Conservation (phyloP, 78 protist species). For the Corallochytrium limacisporum region DNA sequence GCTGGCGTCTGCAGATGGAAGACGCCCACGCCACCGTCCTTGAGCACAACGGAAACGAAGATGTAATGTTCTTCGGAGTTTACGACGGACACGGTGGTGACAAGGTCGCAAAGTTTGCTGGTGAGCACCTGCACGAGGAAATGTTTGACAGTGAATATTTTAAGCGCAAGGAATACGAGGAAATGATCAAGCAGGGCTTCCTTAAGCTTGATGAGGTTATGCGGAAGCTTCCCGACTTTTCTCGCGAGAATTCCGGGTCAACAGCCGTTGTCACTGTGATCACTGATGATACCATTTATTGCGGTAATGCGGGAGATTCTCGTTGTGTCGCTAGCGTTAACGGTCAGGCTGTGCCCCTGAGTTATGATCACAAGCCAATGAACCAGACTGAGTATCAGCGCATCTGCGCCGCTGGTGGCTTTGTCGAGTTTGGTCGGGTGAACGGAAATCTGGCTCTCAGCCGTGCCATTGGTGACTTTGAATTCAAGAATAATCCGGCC, state of each 20-base stretch:
- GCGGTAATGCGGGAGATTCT: conserved; percentile 46
- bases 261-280: not conserved
- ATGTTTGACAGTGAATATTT: not conserved
- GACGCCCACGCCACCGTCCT: conserved; percentile 6
- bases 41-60: not conserved
- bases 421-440: conserved; percentile 37
- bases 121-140: not conserved
- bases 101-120: conserved; percentile 4
- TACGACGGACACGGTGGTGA: conserved; percentile 23
- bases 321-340: conserved; percentile 16
- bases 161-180: not conserved
- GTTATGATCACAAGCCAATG: conserved; percentile 43
- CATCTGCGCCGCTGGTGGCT: conserved; percentile 44
- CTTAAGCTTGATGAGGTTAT: too few species aligned
- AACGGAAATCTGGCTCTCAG: conserved; percentile 53
- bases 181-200: too few species aligned
- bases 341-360: conserved; percentile 1
- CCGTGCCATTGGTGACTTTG: conserved; percentile 64
- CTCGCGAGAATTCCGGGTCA: too few species aligned
- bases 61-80: conserved; percentile 1
- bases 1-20: conserved; percentile 21
- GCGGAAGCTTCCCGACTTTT: too few species aligned
- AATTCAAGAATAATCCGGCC: conserved; percentile 11
- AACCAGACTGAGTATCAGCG: conserved; percentile 3
- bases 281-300: not conserved